Base-by-base conservation (phyloP, 2,329 filamentous ascomycete genomes). In the Scedosporium boydii region DNA sequence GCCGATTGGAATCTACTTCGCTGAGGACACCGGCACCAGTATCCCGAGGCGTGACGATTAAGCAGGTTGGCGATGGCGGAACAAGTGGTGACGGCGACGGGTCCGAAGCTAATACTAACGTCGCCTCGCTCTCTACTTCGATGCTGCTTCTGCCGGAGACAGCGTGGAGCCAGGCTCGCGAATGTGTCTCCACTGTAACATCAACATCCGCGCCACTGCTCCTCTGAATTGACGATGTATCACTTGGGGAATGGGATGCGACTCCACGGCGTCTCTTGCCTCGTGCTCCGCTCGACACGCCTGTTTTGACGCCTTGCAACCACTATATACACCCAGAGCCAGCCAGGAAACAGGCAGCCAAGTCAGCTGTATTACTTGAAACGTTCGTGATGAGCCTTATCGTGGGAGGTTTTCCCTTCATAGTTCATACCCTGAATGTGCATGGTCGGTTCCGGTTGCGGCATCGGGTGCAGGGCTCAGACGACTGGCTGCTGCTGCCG, bases 381-480 rank as follows among this genome's bases (percentile, higher is more conserved):
- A 57, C 58, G n/a, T 65, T 23, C n/a, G 18, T 59, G 18, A n/a
- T 23, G 23, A 27, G 21, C 48, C 4, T 27, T 57, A 34, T 14
- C 23, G 38, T 9, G 27, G 26, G 12, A 23, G 12, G 10, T 3
- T 16, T 41, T 56, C 6, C 23, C 23, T 23, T 3, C 23, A 23
- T 23, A 3, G 23, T 44, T 51, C 44, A 55, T 62, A 66, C 71
- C 64, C 70, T 69, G 60, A 73, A 73, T 14, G 70, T 73, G 58
- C 71, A 73, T 9, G 64, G 34, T 23, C 65, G 65, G 27, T 65
- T 58, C 7, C 69, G 67, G 57, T 70, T 70, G 53, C 65, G 59
- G 58, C 71, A 89, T 66, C 80, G 89, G 0, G 87, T 90, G 2
- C 88, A 91, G 66, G 84, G 86, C 67, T 85, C 82, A 14, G 82